A percentile compares a stretch with the other conserved stretches of the same genome.
phyloP scores from a whole-genome alignment of 2,329 filamentous ascomycete genomes.

The Alternaria arborescens region DNA sequence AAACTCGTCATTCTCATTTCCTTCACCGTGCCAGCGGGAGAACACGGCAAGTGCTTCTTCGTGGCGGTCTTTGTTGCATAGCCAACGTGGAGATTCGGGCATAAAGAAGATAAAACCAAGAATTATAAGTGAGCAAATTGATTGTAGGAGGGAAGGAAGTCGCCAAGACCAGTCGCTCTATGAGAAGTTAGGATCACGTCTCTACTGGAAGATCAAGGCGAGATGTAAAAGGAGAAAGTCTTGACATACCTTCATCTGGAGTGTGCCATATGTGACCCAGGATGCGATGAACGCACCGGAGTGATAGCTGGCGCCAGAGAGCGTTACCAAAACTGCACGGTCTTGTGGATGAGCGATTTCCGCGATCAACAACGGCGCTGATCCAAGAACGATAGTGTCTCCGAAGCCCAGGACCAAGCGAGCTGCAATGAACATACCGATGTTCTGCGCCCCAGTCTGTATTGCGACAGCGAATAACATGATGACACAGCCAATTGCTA shows the following conservation, averaged over 20 bases:
- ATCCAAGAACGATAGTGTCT: conserved; percentile 32
- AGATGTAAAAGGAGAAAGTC: too few relatives aligned
- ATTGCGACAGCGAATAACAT: conserved; percentile 40
- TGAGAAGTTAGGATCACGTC: too few relatives aligned
- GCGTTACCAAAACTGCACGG: conserved; percentile 38
- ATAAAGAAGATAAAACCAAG: too few relatives aligned
- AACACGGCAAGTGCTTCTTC: too few relatives aligned
- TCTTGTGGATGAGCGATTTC: conserved; percentile 28
- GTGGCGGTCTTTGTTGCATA: too few relatives aligned
- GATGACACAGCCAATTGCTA: conserved; percentile 39
- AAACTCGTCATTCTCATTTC: conserved; percentile 35
- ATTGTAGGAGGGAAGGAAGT: too few relatives aligned
- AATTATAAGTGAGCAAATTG: too few relatives aligned
- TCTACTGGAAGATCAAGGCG: too few relatives aligned
- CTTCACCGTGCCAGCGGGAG: too few relatives aligned
- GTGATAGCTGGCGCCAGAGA: conserved; percentile 48
- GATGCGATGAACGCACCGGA: conserved; percentile 51
- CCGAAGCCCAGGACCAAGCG: conserved; percentile 40
- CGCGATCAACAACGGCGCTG: too few relatives aligned
- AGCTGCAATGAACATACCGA: conserved; percentile 41
- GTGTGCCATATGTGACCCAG: conserved; percentile 25
- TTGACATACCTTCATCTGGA: conserved; percentile 12
- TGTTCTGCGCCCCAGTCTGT: conserved; percentile 36
- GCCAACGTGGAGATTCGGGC: too few relatives aligned
- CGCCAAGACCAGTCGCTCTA: too few relatives aligned